Conservation (phyloP, 2,329 filamentous ascomycete genomes). For the Phyllosticta citriasiana region DNA sequence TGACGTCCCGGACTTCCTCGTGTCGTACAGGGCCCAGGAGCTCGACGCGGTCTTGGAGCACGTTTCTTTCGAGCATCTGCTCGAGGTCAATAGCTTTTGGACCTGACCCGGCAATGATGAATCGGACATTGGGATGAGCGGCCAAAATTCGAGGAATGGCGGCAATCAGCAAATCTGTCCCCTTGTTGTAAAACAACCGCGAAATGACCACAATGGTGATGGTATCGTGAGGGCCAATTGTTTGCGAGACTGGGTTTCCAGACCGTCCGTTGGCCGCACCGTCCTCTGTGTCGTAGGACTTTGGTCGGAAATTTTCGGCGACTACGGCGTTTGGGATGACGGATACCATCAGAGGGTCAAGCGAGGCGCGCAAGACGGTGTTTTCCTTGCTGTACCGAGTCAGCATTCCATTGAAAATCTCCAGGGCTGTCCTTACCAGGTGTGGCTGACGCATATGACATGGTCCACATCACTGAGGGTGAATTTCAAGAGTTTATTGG, state of each 20-base stretch:
- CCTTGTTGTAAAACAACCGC: slow-evolving; percentile 97
- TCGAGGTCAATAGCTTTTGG: slow-evolving; percentile 96
- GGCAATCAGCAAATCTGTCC: slow-evolving; percentile 91
- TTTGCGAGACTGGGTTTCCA: slow-evolving; percentile 46
- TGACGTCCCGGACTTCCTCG: slow-evolving; percentile 93
- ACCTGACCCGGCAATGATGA: slow-evolving; percentile 91
- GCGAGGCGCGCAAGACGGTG: slow-evolving; percentile 83
- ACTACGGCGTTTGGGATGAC: slow-evolving; percentile 97
- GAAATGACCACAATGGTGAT: slow-evolving; percentile 97
- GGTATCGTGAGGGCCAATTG: slow-evolving; percentile 70
- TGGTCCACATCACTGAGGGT: slow-evolving; percentile 94
- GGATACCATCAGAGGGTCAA: slow-evolving; percentile 94
- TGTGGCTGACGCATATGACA: slow-evolving; percentile 97
- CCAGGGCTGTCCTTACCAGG: slow-evolving; percentile 52
- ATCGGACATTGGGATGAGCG: slow-evolving; percentile 83
- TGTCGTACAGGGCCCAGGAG: slow-evolving; percentile 88
- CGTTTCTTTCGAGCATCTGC: slow-evolving; percentile 94
- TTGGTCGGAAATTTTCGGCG: slow-evolving; percentile 84
- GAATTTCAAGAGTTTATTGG: slow-evolving; percentile 96
- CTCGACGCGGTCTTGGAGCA: slow-evolving; percentile 85
- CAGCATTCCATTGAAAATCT: neutral
- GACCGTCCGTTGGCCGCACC: slow-evolving; percentile 19
- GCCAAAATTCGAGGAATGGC: slow-evolving; percentile 88
- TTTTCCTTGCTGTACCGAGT: slow-evolving; percentile 74
- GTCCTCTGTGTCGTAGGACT: slow-evolving; percentile 34